Conservation (phyloP, 345 rosid species). For the Jatropha curcas region DNA sequence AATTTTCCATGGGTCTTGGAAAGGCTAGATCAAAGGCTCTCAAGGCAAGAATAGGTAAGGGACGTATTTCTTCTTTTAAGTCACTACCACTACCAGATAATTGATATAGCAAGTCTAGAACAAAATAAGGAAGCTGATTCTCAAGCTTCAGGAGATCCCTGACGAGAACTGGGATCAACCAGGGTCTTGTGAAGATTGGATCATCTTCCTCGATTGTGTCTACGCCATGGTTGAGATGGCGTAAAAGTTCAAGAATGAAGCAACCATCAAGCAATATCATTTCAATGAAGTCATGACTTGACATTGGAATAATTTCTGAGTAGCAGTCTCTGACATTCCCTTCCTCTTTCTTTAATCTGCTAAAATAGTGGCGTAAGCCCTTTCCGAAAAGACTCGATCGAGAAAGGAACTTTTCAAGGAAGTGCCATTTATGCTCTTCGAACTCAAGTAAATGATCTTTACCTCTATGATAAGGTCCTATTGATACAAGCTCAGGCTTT, state of each 20-base stretch:
- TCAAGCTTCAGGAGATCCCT: constrained; percentile 27
- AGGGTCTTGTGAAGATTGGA: constrained; percentile 17
- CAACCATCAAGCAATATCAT: constrained; percentile 33
- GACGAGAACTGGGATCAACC: constrained; percentile 19
- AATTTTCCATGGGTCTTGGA: background rate
- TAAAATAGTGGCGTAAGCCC: background rate
- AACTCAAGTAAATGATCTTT: constrained; percentile 4
- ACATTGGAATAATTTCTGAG: background rate
- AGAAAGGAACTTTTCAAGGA: constrained; percentile 17
- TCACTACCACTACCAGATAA: background rate
- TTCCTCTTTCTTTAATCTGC: background rate
- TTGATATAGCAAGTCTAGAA: constrained; percentile 11
- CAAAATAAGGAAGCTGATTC: constrained; percentile 29
- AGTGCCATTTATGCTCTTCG: constrained; percentile 14
- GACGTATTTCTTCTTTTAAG: background rate
- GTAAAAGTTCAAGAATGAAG: constrained; percentile 21
- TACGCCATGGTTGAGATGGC: constrained; percentile 12
- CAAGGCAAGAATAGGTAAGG: constrained; percentile 16
- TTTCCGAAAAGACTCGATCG: background rate
- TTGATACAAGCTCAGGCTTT: constrained; percentile 20
- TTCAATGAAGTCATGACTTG: constrained; percentile 8
- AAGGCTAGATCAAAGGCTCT: constrained; percentile 6
- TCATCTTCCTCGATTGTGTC: background rate
- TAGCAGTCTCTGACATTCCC: background rate
- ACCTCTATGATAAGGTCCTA: constrained; percentile 26